A percentile compares a stretch with the other conserved stretches of the same genome.
Conservation (phyloP, 129 eudicot genomes). For the Oenanthe sinensis region DNA sequence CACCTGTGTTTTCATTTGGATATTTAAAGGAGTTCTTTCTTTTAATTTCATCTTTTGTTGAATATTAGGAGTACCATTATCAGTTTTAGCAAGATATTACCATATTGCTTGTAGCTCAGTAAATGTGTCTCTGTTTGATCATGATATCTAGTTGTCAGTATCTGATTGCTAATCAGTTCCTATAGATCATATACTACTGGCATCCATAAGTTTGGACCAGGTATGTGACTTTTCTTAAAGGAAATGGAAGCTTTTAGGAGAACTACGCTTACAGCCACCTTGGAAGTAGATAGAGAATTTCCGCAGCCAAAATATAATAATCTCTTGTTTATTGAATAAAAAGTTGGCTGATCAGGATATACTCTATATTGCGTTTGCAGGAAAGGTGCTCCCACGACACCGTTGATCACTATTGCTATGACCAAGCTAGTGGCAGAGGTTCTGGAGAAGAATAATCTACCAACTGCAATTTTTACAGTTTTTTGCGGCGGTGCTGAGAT, state of each 20-base stretch:
- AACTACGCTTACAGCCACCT: background rate
- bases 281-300: background rate
- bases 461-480: slow-evolving; percentile 83
- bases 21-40: background rate
- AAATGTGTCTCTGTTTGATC: background rate
- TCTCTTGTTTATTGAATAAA: background rate
- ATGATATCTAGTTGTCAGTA: background rate
- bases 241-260: background rate
- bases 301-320: background rate
- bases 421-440: slow-evolving; percentile 79
- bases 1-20: background rate
- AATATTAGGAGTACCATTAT: background rate
- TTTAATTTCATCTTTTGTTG: background rate
- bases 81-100: background rate
- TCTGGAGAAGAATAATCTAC: slow-evolving; percentile 69
- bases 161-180: background rate
- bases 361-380: slow-evolving; percentile 26
- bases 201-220: background rate
- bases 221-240: background rate
- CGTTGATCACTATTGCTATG: slow-evolving; percentile 81
- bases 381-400: slow-evolving; percentile 99
- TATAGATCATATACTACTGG: background rate
- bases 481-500: slow-evolving; percentile 97
- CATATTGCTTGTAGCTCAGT: background rate
- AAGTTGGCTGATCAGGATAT: background rate